These are phyloP conservation scores for Malus hybrid DNA, from an alignment of 331 rosid genomes.

Conservation along the genomic window DNA sequence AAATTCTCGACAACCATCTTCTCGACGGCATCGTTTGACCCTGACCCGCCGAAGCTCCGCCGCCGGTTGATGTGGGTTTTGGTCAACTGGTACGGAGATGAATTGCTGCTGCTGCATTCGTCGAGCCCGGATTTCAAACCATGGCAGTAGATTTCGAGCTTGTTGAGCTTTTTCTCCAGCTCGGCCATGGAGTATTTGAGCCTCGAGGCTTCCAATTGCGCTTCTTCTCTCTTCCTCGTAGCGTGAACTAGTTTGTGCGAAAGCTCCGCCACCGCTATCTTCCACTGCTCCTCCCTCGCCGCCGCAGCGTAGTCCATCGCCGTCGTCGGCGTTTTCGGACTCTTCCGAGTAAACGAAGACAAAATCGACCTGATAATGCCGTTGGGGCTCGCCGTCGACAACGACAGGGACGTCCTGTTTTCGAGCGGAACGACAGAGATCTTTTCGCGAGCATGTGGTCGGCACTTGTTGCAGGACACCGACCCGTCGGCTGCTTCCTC, in stretches of 20 bases:
- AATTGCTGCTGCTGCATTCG: constrained; percentile 32
- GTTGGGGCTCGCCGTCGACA: constrained; percentile 58
- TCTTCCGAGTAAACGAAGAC: constrained; percentile 56
- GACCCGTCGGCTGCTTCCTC: constrained; percentile 31
- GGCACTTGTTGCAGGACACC: constrained; percentile 69
- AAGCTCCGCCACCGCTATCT: constrained; percentile 63
- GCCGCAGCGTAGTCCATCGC: constrained; percentile 19
- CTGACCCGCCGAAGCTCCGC: background rate
- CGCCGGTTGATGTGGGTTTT: constrained; percentile 2
- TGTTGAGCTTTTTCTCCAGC: constrained; percentile 83
- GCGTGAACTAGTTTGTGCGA: constrained; percentile 77
- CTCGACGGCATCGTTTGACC: constrained; percentile 14
- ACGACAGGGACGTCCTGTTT: constrained; percentile 32
- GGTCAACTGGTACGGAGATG: constrained; percentile 12
- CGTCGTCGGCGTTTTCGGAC: constrained; percentile 49
- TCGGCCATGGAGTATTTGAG: constrained; percentile 81
- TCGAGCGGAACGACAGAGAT: constrained; percentile 79
- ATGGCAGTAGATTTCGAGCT: constrained; percentile 77
- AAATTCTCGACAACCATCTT: constrained; percentile 41
- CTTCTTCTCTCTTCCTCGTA: constrained; percentile 71
- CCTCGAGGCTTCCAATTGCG: constrained; percentile 68
- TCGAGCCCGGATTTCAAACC: constrained; percentile 67
- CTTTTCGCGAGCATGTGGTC: constrained; percentile 76
- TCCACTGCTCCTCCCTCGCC: constrained; percentile 80
- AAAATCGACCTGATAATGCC: constrained; percentile 63